These are phyloP conservation scores for Backusella westeae DNA, from an alignment of 192 early-diverging fungal species.

Conservation along the genomic window DNA sequence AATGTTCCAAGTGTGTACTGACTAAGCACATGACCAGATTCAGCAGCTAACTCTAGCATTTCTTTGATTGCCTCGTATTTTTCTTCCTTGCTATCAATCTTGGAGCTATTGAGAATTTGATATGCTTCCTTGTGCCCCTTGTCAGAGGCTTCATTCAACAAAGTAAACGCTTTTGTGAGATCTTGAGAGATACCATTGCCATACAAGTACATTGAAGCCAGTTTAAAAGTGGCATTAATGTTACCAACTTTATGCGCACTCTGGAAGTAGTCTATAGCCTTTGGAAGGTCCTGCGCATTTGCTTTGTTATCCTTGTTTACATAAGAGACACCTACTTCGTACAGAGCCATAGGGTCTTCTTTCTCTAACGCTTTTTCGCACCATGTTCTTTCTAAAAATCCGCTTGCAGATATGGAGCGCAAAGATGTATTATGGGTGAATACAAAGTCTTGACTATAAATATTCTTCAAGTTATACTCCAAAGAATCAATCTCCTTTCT, in stretches of 20 bases:
- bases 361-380: no score
- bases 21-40: not conserved
- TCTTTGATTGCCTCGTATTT: not conserved
- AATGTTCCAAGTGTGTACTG: no score
- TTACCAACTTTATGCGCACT: conserved; percentile 18
- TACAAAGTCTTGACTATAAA: no score
- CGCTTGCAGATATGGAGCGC: no score
- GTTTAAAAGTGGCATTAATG: conserved; percentile 14
- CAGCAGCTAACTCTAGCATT: not conserved
- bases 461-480: no score
- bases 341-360: no score
- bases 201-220: not conserved
- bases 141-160: not conserved
- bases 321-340: no score
- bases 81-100: no score
- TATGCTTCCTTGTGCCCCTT: not conserved
- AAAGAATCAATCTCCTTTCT: no score
- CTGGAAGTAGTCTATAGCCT: conserved; percentile 21
- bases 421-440: no score
- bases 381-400: no score
- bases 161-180: not conserved
- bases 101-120: not conserved
- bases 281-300: not conserved
- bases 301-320: no score
- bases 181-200: not conserved